A percentile compares a stretch with the other conserved stretches of the same genome.
Evolutionary conservation across 345 rosid genomes (phyloP).

Genomic region (Streptanthus diversifolius): DNA sequence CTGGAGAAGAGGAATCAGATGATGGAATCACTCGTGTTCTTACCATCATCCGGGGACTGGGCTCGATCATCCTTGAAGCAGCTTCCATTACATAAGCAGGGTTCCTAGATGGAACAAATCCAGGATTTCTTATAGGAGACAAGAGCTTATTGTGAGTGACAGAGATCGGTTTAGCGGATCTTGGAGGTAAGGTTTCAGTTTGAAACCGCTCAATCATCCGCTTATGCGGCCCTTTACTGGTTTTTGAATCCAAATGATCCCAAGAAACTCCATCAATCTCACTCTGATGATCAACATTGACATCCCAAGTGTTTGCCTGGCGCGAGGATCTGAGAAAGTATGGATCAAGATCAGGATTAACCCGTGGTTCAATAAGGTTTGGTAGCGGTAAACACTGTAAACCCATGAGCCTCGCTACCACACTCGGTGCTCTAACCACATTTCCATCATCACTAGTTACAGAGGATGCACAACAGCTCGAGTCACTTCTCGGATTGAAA

Average conservation of each 20-base stretch:
- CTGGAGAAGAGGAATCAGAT: constrained; percentile 60
- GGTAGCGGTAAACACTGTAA: constrained; percentile 74
- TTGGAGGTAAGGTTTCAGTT: constrained; percentile 88
- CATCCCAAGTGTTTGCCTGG: constrained; percentile 42
- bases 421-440: constrained; percentile 77
- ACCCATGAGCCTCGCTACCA: constrained; percentile 98
- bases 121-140: constrained; percentile 93
- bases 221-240: constrained; percentile 46
- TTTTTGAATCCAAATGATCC: constrained; percentile 45
- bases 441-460: constrained; percentile 83
- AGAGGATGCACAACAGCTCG: constrained; percentile 89
- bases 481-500: constrained; percentile 56
- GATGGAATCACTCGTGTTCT: constrained; percentile 48
- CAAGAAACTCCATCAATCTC: constrained; percentile 50
- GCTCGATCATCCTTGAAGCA: constrained; percentile 76
- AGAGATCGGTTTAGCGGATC: constrained; percentile 91
- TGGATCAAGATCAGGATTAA: constrained; percentile 50
- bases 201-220: constrained; percentile 89
- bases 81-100: constrained; percentile 97
- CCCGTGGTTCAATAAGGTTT: constrained; percentile 46
- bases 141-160: constrained; percentile 81
- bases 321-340: constrained; percentile 52
- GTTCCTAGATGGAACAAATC: constrained; percentile 68
- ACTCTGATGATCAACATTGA: constrained; percentile 42
- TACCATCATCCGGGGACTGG: constrained; percentile 51